Base-by-base conservation (phyloP, 1,284 basidiomycete genomes). In the Chondrostereum purpureum region DNA sequence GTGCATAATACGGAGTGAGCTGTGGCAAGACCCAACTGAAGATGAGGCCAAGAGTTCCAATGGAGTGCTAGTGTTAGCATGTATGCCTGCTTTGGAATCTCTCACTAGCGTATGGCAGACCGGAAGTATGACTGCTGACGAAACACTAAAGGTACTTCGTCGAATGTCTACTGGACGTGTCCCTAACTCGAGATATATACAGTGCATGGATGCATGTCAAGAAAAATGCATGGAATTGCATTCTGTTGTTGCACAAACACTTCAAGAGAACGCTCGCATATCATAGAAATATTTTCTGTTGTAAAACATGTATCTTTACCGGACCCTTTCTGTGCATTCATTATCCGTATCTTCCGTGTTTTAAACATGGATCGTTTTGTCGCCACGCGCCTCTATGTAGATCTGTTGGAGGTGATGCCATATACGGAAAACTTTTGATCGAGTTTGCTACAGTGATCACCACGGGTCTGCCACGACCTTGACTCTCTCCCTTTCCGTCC, bases 1-100 rank as follows among this genome's bases (percentile, higher is more conserved):
- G 85, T 72, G 75, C 16, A 58, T 76, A 2, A 57, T 81, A 2
- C 72, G 68, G 3, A 57, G 71, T 36, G 72, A 81, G 53, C 66
- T 80, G 44, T 77, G 79, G 72, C 64, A 95, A 21, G 93, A 97
- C 65, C 92, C 93, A 1, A 85, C 78, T 1, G 75, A 80, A 38
- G 70, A 77, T 37, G 92, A 94, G 59, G 70, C 74, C 0, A 60
- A 57, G 17, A 48, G 55, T 2, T 76, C 85, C 4, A 67, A 67
- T 13, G 84, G 85, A 0, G 79, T 74, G 14, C 51, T 96, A 12
- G 76, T 88, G 0, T 62, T 94, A 20, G 81, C 91, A 1, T 88
- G 82, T 49, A 82, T 98, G 72, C 94, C 95, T 41, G 93, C 94
- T 0, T 69, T 98, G n/a, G 82, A 78, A n/a, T 84, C 77, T 8